Evolutionary conservation across 495 filamentous ascomycete species (phyloP).

Genomic region (Penicillium pancosmium): DNA sequence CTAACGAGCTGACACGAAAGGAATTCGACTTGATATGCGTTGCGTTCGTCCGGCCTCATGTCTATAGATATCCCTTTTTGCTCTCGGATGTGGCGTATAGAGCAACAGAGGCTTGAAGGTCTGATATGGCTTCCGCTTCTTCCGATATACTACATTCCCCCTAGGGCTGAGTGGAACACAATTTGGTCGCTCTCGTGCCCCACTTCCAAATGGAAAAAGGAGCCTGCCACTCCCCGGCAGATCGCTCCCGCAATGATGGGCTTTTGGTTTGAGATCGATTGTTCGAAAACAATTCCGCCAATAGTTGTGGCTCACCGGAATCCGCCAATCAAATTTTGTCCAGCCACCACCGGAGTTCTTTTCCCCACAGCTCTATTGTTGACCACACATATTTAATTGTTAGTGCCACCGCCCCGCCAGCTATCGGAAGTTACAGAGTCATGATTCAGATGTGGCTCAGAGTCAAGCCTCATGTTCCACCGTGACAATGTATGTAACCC

Average conservation of each 20-base stretch:
- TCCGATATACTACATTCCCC: too few relatives aligned
- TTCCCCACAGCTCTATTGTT: not conserved
- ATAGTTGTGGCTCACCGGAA: not conserved
- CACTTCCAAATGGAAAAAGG: not conserved
- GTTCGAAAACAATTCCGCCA: not conserved
- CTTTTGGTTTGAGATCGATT: not conserved
- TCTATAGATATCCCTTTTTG: not conserved
- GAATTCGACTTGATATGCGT: too few relatives aligned
- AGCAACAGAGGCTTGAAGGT: not conserved
- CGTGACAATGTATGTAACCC: not conserved
- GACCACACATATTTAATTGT: not conserved
- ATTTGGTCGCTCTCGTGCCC: not conserved
- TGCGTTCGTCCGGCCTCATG: not conserved
- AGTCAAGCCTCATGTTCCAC: not conserved
- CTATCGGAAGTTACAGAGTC: not conserved
- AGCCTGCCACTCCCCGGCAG: not conserved
- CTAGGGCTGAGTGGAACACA: too few relatives aligned
- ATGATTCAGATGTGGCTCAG: constrained; percentile 1
- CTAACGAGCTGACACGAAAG: too few relatives aligned
- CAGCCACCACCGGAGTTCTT: not conserved
- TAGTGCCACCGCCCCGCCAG: not conserved
- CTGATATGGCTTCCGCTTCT: not conserved
- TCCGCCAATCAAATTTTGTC: not conserved
- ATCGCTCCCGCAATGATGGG: not conserved
- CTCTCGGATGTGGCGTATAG: not conserved